Conservation (phyloP, 345 rosid genomes). For the Cardiospermum halicacabum region DNA sequence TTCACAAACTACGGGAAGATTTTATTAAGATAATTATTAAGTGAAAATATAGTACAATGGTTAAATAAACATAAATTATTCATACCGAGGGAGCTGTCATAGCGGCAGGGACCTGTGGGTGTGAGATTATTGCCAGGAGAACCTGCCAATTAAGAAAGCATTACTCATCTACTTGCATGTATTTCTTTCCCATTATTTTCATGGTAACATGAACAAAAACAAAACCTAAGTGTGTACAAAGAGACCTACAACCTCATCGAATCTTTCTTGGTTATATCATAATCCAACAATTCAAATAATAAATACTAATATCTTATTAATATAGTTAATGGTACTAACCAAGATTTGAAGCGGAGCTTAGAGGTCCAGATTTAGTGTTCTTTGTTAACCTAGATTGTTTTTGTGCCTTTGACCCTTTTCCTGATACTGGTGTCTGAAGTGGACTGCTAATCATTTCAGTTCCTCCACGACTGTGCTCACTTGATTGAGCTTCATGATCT, state of each 20-base stretch:
- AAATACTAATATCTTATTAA: background rate
- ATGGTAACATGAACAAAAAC: background rate
- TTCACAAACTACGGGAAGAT: slow-evolving; percentile 1
- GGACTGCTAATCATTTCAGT: slow-evolving; percentile 44
- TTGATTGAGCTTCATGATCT: slow-evolving; percentile 49
- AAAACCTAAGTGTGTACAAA: slow-evolving; percentile 4
- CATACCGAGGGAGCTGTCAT: slow-evolving; percentile 98
- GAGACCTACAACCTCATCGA: background rate
- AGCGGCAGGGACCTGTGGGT: slow-evolving; percentile 87
- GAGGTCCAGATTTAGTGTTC: slow-evolving; percentile 54
- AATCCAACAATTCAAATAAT: background rate
- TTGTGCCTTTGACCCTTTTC: slow-evolving; percentile 65
- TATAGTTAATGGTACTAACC: slow-evolving; percentile 37
- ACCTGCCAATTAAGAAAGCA: slow-evolving; percentile 56
- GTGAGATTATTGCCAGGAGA: slow-evolving; percentile 78
- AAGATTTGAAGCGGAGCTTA: slow-evolving; percentile 53
- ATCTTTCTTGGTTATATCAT: background rate
- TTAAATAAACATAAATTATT: slow-evolving; percentile 11
- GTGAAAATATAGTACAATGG: background rate
- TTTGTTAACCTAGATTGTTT: slow-evolving; percentile 58
- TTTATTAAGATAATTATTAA: background rate
- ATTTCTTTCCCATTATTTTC: slow-evolving; percentile 10
- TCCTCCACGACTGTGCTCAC: slow-evolving; percentile 48
- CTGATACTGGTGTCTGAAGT: slow-evolving; percentile 70
- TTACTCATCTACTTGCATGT: slow-evolving; percentile 17